Base-by-base conservation (phyloP, 2,329 filamentous ascomycete species). In the Trichoderma endophyticum region DNA sequence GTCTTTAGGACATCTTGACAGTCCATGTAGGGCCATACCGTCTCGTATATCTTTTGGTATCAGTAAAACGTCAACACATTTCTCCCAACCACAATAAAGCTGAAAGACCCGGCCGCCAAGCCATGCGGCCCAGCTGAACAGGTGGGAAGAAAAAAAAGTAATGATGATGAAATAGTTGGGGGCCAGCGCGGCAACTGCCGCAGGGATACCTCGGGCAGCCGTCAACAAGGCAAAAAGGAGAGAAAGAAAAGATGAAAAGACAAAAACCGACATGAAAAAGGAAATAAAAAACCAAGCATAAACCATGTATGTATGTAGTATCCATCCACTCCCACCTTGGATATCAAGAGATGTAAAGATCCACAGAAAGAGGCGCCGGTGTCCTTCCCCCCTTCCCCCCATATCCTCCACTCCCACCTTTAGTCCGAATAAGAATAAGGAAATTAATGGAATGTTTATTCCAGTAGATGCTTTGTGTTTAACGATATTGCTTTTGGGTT, bases 251-350 rank as follows among this genome's bases (percentile, higher is more conserved):
- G 12, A 43, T 59, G 61, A 71, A 59, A 34, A 48, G 64, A 71
- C 51, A 15, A 26, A 56, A 70, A 48, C 62, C 59, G 54, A 39
- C 61, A 34, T 57, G 12, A 48, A 68, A 65, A 73, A 59, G 28
- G 30, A 66, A 71, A 57, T 72, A 70, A 62, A 28, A 28, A 54
- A 39, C 8, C 30, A 70, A 63, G 48, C 48, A 43, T 70, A 56
- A 62, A 62, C 68, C 57, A 70, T 63, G 51, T 62, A 70, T 43
- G 43, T 70, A 63, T 70, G 59, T 39, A 36, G 34, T 70, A 70
- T 70, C 68, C 68, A 63, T 63, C 21, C 68, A 30, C 60, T 70
- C 68, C 68, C 68, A 70, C 68, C 59, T 70, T 32, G 68, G 68
- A 63, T 70, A 63, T 70, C 68, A 70, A 70, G 67, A 39, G 34